phyloP scores from a whole-genome alignment of 345 rosid species.

The Eucalyptus marginata region DNA sequence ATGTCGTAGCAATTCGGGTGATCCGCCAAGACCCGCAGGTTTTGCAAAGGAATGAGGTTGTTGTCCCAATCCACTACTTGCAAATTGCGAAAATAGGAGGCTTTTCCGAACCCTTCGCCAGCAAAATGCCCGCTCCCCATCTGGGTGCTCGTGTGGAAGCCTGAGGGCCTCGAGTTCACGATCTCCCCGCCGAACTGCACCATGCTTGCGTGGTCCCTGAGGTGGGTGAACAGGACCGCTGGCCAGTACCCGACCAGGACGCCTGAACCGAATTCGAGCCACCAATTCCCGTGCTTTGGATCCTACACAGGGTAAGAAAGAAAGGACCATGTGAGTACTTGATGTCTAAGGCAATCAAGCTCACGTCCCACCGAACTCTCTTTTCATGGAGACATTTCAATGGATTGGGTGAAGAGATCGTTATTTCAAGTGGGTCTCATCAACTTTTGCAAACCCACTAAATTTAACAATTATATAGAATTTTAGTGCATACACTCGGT shows the following conservation, averaged over 20 bases:
- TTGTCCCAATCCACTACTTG: slow-evolving; percentile 97
- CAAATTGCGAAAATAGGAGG: slow-evolving; percentile 79
- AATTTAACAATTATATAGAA: neutral
- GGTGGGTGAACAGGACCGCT: slow-evolving; percentile 60
- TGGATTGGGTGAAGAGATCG: neutral
- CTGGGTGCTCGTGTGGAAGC: slow-evolving; percentile 74
- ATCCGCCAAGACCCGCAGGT: slow-evolving; percentile 69
- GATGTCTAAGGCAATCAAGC: neutral
- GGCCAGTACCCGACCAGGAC: slow-evolving; percentile 96
- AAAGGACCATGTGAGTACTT: neutral
- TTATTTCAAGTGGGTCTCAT: neutral
- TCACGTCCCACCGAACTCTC: neutral
- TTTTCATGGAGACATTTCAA: neutral
- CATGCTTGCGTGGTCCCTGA: slow-evolving; percentile 83
- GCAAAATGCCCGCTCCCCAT: slow-evolving; percentile 99
- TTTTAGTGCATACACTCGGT: neutral
- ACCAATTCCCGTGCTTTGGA: slow-evolving; percentile 99
- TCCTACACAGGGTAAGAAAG: slow-evolving; percentile 32
- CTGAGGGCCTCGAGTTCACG: slow-evolving; percentile 57
- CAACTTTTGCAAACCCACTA: neutral
- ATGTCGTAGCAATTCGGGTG: slow-evolving; percentile 89
- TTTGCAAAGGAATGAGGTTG: slow-evolving; percentile 58
- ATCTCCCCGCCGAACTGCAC: slow-evolving; percentile 92
- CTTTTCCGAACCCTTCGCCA: slow-evolving; percentile 80
- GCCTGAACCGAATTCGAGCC: slow-evolving; percentile 95